Evolutionary conservation across 2,329 filamentous ascomycete genomes (phyloP).

Genomic region (Fusarium poae): DNA sequence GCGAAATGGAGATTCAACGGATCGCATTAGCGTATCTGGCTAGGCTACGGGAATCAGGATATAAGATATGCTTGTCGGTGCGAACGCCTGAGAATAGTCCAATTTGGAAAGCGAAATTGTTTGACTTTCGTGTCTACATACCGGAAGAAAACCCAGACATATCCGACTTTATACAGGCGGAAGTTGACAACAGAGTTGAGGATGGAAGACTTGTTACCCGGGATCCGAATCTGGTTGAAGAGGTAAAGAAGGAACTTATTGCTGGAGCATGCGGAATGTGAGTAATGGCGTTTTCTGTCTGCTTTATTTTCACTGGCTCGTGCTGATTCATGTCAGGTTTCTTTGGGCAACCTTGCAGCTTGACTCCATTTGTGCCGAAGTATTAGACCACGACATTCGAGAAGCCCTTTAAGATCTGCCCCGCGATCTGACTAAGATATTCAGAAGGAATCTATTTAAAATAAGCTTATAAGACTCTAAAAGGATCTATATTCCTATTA

Average conservation of each 20-base stretch:
- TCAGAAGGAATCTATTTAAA: constrained; percentile 49
- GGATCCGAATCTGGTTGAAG: constrained; percentile 32
- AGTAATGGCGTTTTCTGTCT: background rate
- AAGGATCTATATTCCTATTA: constrained; percentile 44
- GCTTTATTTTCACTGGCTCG: accelerated
- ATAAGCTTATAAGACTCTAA: constrained; percentile 7
- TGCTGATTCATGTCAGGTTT: constrained; percentile 39
- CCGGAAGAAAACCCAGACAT: constrained; percentile 48
- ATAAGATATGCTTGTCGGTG: constrained; percentile 6
- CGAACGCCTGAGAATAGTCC: background rate
- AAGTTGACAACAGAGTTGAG: constrained; percentile 25
- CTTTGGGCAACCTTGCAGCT: constrained; percentile 56
- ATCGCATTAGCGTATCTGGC: accelerated
- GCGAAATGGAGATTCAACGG: background rate
- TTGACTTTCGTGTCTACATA: background rate
- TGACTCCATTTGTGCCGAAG: constrained; percentile 51
- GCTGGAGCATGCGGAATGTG: constrained; percentile 53
- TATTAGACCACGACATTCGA: constrained; percentile 54
- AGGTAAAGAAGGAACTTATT: constrained; percentile 41
- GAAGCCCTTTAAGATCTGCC: constrained; percentile 51
- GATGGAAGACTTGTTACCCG: constrained; percentile 22
- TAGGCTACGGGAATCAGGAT: background rate
- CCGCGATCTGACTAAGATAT: constrained; percentile 50
- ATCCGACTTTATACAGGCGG: constrained; percentile 27
- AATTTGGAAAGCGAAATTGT: background rate